Evolutionary conservation across 306 rosid species (phyloP).

Genomic region (Psophocarpus tetragonolobus): DNA sequence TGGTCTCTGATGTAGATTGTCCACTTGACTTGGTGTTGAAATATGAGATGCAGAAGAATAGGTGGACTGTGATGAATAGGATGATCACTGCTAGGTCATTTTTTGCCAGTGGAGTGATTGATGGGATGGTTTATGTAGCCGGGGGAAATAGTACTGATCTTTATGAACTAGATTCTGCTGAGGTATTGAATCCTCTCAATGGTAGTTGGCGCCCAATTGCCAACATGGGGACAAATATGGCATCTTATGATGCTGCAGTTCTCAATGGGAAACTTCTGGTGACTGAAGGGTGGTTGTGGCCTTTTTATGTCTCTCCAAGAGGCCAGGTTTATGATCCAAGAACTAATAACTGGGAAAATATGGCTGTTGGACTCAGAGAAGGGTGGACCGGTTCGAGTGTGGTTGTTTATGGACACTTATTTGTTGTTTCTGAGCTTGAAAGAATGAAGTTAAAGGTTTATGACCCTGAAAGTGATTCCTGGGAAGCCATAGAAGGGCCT

Average conservation of each 20-base stretch:
- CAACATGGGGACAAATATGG: conserved; percentile 92
- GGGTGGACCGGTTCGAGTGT: conserved; percentile 99
- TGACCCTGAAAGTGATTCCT: conserved; percentile 62
- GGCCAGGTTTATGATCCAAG: conserved; percentile 92
- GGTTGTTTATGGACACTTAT: conserved; percentile 76
- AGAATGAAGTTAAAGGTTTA: conserved; percentile 94
- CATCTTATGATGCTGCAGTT: conserved; percentile 90
- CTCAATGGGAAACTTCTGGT: conserved; percentile 89
- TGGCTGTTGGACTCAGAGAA: conserved; percentile 92
- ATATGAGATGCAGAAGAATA: conserved; percentile 82
- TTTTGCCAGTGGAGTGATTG: conserved; percentile 84
- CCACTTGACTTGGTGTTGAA: conserved; percentile 97
- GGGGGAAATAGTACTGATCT: conserved; percentile 87
- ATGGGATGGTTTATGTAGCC: conserved; percentile 82
- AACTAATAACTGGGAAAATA: conserved; percentile 78
- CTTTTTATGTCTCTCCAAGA: conserved; percentile 89
- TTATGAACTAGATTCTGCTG: conserved; percentile 86
- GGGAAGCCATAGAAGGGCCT: conserved; percentile 89
- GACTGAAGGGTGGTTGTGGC: conserved; percentile 99
- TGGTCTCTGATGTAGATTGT: conserved; percentile 91
- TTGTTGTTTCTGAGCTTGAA: conserved; percentile 93
- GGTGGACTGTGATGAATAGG: conserved; percentile 87
- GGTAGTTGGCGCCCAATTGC: conserved; percentile 79
- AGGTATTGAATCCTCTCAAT: conserved; percentile 68
- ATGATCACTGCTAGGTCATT: conserved; percentile 88